A percentile compares a stretch with the other conserved stretches of the same genome.
Conservation (phyloP, 2,329 filamentous ascomycete species). For the Clarireedia homoeocarpa region DNA sequence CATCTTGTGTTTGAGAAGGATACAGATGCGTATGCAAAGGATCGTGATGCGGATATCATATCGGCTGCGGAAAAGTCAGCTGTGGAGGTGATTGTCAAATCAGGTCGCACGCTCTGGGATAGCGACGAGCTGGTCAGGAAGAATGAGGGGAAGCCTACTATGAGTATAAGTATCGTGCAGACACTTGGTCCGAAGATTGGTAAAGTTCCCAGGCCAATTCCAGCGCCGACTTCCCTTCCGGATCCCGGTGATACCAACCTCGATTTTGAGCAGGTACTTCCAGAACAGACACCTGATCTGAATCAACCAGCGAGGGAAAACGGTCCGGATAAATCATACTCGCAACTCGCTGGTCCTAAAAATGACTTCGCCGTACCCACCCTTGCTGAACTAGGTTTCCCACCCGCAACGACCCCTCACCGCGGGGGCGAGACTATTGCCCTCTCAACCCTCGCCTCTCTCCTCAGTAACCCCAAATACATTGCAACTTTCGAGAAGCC, state of each 20-base stretch:
- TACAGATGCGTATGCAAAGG: constrained; percentile 63
- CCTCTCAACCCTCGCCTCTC: constrained; percentile 47
- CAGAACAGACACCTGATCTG: constrained; percentile 46
- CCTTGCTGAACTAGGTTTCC: constrained; percentile 61
- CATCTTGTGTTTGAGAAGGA: constrained; percentile 76
- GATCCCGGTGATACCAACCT: constrained; percentile 57
- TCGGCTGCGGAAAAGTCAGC: constrained; percentile 55
- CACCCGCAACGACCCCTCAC: constrained; percentile 59
- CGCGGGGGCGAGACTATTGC: constrained; percentile 63
- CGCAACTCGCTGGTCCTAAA: constrained; percentile 53
- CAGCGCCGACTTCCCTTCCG: constrained; percentile 51
- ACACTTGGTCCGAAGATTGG: constrained; percentile 56
- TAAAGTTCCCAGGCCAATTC: constrained; percentile 51
- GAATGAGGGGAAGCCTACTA: constrained; percentile 63
- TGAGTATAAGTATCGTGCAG: constrained; percentile 63
- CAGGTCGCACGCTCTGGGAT: constrained; percentile 66
- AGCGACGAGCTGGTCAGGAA: constrained; percentile 59
- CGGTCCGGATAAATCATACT: constrained; percentile 47
- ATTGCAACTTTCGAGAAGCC: constrained; percentile 70
- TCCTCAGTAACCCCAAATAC: constrained; percentile 56
- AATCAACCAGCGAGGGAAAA: constrained; percentile 48
- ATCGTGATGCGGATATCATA: constrained; percentile 53
- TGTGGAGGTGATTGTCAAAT: constrained; percentile 56
- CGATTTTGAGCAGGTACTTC: constrained; percentile 48
- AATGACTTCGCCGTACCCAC: constrained; percentile 65